Conservation (phyloP, 495 filamentous ascomycete genomes). For the Penicillium herquei region DNA sequence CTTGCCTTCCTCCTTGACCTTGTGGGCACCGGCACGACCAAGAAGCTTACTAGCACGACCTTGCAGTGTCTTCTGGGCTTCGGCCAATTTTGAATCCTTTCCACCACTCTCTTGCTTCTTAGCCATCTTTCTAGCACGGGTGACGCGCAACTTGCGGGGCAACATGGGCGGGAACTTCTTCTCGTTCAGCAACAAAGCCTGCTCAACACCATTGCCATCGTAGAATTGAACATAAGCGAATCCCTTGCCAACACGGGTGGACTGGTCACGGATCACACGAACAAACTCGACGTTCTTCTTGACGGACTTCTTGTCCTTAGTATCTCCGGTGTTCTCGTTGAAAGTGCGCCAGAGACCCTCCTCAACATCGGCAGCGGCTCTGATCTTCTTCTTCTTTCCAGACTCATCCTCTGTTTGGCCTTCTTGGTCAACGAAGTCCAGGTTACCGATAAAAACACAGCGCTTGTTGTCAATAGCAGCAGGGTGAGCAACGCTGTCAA, state of each 20-base stretch:
- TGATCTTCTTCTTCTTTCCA: slow-evolving; percentile 59
- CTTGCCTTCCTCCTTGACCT: slow-evolving; percentile 50
- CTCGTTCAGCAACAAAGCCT: slow-evolving; percentile 77
- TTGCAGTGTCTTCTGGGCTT: slow-evolving; percentile 67
- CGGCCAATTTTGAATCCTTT: slow-evolving; percentile 55
- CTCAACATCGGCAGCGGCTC: slow-evolving; percentile 81
- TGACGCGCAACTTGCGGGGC: slow-evolving; percentile 82
- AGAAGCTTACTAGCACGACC: slow-evolving; percentile 82
- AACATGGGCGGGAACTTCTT: slow-evolving; percentile 93
- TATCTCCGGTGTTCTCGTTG: slow-evolving; percentile 41
- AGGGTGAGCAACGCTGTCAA: slow-evolving; percentile 88
- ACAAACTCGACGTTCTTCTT: slow-evolving; percentile 88
- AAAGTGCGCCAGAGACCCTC: slow-evolving; percentile 95
- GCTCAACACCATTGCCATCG: slow-evolving; percentile 83
- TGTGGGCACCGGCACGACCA: slow-evolving; percentile 71
- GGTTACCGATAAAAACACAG: slow-evolving; percentile 95
- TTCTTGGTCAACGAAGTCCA: slow-evolving; percentile 91
- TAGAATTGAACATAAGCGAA: slow-evolving; percentile 98
- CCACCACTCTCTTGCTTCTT: slow-evolving; percentile 58
- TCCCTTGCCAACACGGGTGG: slow-evolving; percentile 91
- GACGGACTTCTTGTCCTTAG: slow-evolving; percentile 35
- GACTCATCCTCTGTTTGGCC: slow-evolving; percentile 56
- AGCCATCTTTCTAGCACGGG: slow-evolving; percentile 72
- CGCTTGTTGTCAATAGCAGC: slow-evolving; percentile 74
- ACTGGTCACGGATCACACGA: slow-evolving; percentile 84